Conservation (phyloP, 345 rosid genomes). For the Diplotaxis tenuifolia region DNA sequence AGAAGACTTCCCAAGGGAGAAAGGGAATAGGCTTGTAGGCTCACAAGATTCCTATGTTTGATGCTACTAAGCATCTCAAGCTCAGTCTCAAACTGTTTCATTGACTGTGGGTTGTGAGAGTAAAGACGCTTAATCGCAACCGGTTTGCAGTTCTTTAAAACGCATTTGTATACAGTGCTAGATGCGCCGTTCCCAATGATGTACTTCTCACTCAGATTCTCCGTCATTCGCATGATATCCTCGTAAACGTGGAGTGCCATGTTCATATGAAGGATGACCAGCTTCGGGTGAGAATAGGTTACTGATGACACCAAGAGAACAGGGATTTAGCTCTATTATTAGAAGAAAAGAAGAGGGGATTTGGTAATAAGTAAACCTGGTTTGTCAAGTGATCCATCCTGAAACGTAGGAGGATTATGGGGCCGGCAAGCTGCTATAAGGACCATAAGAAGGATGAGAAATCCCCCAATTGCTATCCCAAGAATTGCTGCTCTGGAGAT, state of each 20-base stretch:
- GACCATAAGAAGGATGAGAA: slow-evolving; percentile 84
- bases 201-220: slow-evolving; percentile 87
- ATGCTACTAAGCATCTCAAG: slow-evolving; percentile 86
- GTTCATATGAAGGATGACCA: slow-evolving; percentile 92
- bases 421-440: slow-evolving; percentile 76
- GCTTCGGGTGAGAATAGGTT: slow-evolving; percentile 67
- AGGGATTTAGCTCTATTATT: slow-evolving; percentile 16
- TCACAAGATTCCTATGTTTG: slow-evolving; percentile 88
- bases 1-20: slow-evolving; percentile 83
- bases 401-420: slow-evolving; percentile 56
- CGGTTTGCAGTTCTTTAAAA: slow-evolving; percentile 90
- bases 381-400: slow-evolving; percentile 78
- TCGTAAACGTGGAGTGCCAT: slow-evolving; percentile 97
- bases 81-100: slow-evolving; percentile 92
- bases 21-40: slow-evolving; percentile 86
- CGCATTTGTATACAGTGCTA: slow-evolving; percentile 89
- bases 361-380: slow-evolving; percentile 53
- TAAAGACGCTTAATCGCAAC: slow-evolving; percentile 91
- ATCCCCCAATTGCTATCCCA: slow-evolving; percentile 89
- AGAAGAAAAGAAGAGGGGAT: not conserved
- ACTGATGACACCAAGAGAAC: slow-evolving; percentile 41
- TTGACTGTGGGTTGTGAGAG: slow-evolving; percentile 72
- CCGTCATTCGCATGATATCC: slow-evolving; percentile 98
- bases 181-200: slow-evolving; percentile 90
- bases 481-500: slow-evolving; percentile 90